phyloP scores from a whole-genome alignment of 192 early-diverging fungal genomes.

The Geranomyces michiganensis region DNA sequence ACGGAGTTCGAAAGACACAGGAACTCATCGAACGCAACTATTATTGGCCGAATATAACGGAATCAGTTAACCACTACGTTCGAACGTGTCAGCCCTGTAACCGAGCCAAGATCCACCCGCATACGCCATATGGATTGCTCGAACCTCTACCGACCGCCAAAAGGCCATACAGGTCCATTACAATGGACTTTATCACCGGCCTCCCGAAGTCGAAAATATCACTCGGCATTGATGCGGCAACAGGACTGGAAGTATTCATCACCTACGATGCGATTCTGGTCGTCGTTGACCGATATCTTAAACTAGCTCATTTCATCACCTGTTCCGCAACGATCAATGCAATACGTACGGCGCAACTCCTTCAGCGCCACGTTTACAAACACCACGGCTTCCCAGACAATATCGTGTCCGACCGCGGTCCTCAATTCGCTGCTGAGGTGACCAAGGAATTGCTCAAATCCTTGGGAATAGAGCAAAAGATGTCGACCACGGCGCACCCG shows the following conservation, averaged over 20 bases:
- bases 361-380: not conserved
- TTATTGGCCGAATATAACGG: not conserved
- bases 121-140: slow-evolving; percentile 3
- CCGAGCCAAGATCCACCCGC: not conserved
- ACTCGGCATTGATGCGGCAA: too few species aligned
- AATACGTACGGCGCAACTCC: not conserved
- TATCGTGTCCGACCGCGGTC: slow-evolving; percentile 4
- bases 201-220: too few species aligned
- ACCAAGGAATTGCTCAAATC: not conserved
- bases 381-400: slow-evolving; percentile 15
- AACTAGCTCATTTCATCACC: slow-evolving; percentile 1
- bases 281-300: not conserved
- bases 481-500: not conserved
- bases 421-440: not conserved
- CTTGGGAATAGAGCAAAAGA: not conserved
- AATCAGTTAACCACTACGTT: not conserved
- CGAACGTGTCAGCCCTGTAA: too few species aligned
- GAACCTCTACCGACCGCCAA: not conserved
- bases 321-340: not conserved
- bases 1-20: not conserved
- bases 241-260: too few species aligned
- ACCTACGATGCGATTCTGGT: too few species aligned
- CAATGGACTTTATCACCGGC: slow-evolving; percentile 8
- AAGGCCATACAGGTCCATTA: not conserved
- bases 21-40: slow-evolving; percentile 8